Evolutionary conservation across 2,329 filamentous ascomycete genomes (phyloP), one percentile per base, ranked within the genome.

Genomic region (Cladosporium sp.): DNA sequence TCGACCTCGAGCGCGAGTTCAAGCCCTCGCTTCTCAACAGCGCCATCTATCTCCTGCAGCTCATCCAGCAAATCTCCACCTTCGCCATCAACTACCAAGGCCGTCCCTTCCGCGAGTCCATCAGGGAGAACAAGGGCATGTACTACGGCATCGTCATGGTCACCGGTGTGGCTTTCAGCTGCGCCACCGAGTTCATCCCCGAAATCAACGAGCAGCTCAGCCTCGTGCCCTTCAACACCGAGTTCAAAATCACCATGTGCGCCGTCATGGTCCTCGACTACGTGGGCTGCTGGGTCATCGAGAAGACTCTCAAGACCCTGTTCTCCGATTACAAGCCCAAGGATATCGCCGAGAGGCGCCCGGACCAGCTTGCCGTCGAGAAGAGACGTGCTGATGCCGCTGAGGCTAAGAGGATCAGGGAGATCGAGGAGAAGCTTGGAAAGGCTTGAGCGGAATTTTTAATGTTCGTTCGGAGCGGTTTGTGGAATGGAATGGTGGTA

Each of bases 71-170:
- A 70, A 95, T 98, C 65, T 96, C 91, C 19, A 98, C 93, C 3
- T 98, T 98, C 63, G 91, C 93, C 54, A 95, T 98, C 77, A 98
- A 98, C 77, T 98, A 98, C 76, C 93, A 98, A 71, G 93, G 93
- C 52, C 86, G 93, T 8, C 93, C 93, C 11, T 98, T 98, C 85
- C 88, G 93, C 53, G 93, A 98, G 72, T 87, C 86, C 18, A 89
- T 98, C 58, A 85, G 86, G 4, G 93, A 96, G 73, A 98, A 98
- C 77, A 86, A 84, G 69, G 90, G 88, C 67, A 98, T 98, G 93
- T 98, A 93, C 75, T 98, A 87, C 78, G 93, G 93, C 53, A 89
- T 98, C 50, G 75, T 98, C 35, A 86, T 86, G 57, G 92, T 96
- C 13, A 88, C 89, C 0, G 89, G 78, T 36, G 87, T 98, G 25